Conservation (phyloP, 345 rosid genomes). For the Populus simonii region DNA sequence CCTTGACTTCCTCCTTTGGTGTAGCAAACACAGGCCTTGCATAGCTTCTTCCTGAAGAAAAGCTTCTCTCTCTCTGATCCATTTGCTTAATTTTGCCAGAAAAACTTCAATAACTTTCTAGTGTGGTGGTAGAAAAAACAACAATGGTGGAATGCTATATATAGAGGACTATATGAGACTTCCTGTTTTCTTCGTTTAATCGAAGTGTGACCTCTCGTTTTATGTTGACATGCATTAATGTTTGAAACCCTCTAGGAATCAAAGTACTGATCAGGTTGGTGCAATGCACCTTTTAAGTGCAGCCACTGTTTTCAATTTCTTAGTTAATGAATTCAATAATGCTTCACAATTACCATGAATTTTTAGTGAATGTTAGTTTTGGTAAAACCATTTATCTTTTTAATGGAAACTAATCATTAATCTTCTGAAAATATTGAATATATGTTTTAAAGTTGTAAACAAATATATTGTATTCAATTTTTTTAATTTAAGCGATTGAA, state of each 20-base stretch:
- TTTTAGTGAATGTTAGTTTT: no score
- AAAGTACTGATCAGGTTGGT: background rate
- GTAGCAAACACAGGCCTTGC: background rate
- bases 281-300: background rate
- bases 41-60: background rate
- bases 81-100: background rate
- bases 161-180: background rate
- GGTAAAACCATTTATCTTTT: no score
- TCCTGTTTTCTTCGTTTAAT: background rate
- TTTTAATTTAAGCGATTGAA: no score
- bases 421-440: no score
- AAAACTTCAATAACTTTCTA: no score
- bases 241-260: background rate
- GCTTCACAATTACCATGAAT: no score
- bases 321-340: background rate
- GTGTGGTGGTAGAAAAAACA: no score
- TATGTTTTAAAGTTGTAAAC: no score
- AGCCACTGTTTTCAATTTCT: background rate
- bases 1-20: background rate
- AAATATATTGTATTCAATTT: no score
- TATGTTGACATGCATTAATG: background rate
- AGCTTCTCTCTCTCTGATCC: background rate
- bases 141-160: background rate
- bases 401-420: no score
- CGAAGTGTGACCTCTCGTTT: background rate